Evolutionary conservation across 2,329 filamentous ascomycete species (phyloP).

Genomic region (Truncatella angustata): DNA sequence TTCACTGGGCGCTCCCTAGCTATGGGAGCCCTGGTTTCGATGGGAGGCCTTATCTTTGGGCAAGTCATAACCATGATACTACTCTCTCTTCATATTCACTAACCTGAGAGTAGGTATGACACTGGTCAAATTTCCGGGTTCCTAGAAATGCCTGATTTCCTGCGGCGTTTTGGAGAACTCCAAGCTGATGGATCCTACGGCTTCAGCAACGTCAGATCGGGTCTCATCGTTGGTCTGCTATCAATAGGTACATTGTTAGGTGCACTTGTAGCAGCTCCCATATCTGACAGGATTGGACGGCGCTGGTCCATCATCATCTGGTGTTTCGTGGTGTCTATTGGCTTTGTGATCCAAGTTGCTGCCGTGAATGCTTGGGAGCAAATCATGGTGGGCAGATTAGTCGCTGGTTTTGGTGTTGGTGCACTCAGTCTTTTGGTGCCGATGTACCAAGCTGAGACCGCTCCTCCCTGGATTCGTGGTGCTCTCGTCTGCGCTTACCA

Average conservation of each 20-base stretch:
- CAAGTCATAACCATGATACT: constrained; percentile 19
- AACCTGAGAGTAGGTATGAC: constrained; percentile 34
- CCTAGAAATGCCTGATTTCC: constrained; percentile 56
- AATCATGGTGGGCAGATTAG: constrained; percentile 62
- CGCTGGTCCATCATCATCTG: constrained; percentile 61
- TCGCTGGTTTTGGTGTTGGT: constrained; percentile 67
- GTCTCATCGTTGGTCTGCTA: constrained; percentile 57
- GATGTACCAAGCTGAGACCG: constrained; percentile 74
- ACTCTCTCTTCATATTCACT: constrained; percentile 18
- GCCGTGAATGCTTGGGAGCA: constrained; percentile 58
- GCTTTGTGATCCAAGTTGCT: constrained; percentile 67
- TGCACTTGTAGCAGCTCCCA: constrained; percentile 56
- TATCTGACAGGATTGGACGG: constrained; percentile 65
- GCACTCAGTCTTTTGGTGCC: constrained; percentile 62
- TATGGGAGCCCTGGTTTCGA: constrained; percentile 40
- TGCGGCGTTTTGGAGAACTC: constrained; percentile 46
- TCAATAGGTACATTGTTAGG: constrained; percentile 62
- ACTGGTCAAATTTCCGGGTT: constrained; percentile 56
- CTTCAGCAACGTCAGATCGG: constrained; percentile 54
- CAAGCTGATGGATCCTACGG: constrained; percentile 32
- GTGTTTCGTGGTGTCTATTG: constrained; percentile 59
- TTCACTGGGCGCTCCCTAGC: constrained; percentile 34
- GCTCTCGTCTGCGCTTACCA: constrained; percentile 67
- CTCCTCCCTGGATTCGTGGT: constrained; percentile 65
- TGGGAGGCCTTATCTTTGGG: constrained; percentile 40